Evolutionary conservation across 352 stramenopile genomes (phyloP), one percentile per base, ranked within the genome.

Genomic region (Aphanomyces stellatus): DNA sequence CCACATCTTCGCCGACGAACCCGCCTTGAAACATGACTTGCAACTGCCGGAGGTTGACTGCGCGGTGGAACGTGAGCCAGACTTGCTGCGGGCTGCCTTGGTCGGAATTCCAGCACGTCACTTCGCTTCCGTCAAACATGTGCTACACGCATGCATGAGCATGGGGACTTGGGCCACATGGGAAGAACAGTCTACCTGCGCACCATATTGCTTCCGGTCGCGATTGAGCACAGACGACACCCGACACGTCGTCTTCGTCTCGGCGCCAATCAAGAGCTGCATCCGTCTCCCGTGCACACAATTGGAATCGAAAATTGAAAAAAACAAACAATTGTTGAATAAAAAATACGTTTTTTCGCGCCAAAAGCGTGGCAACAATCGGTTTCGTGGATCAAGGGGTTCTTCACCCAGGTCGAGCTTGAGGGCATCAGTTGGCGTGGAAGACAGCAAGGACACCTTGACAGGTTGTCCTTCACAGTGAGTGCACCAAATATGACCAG

Each of bases 11-110:
- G 7, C 80, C 83, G 46, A 85, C 80, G 59, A 91, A 91, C 0
- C 81, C 81, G 35, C 81, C 83, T 65, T 91, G 83, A 69, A 91
- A 90, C 81, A 91, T 89, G 60, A 91, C 49, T 28, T 62, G 55
- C 19, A 91, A 56, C 3, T 43, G 63, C 7, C 51, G 37, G n/a
- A 83, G 25, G 59, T 71, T 19, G 22, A 91, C 83, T 1, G 28
- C 7, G 33, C 83, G 81, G 55, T 85, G 71, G 71, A 91, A 88
- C 56, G 78, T 64, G 46, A 91, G 71, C 51, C 82, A 71, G 30
- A 90, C 70, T 30, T 84, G 73, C 72, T 91, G 83, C 41, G 78
- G 78, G 74, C 51, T 77, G 28, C 83, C 80, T 64, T 91, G 79
- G 43, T 75, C 76, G 62, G 81, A 90, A 55, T 82, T 88, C 81